Evolutionary conservation across 176 grass and related monocot species (phyloP).

Genomic region (Microstegium vimineum): DNA sequence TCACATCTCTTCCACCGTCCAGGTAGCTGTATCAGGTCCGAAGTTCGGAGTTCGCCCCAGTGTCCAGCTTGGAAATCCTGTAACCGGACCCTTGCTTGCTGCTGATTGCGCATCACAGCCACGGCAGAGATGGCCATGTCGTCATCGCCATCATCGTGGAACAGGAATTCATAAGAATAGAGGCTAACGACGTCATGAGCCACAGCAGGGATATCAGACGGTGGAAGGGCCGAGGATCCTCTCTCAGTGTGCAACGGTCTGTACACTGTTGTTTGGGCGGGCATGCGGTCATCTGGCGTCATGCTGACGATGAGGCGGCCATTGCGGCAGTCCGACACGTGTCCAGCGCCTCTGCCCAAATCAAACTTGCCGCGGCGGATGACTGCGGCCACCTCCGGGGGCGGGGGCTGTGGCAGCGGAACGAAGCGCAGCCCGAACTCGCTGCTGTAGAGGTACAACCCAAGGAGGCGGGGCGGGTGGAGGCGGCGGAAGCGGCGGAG

Average conservation of each 20-base stretch:
- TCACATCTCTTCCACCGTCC: neutral
- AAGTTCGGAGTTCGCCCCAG: neutral
- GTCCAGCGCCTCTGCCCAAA: neutral
- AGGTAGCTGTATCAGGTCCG: neutral
- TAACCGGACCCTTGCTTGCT: neutral
- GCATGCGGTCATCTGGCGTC: no score
- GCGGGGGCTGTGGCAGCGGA: neutral
- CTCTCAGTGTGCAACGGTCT: neutral
- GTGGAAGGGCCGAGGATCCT: neutral
- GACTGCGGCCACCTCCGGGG: neutral
- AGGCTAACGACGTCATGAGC: neutral
- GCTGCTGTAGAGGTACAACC: neutral
- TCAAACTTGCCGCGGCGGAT: neutral
- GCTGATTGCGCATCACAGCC: neutral
- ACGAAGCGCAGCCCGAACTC: neutral
- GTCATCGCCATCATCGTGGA: neutral
- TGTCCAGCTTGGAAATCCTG: neutral
- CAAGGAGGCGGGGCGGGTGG: constrained; percentile 16
- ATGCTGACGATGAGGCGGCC: neutral
- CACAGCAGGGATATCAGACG: neutral
- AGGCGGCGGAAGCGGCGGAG: neutral
- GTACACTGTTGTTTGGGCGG: neutral
- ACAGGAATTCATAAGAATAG: neutral
- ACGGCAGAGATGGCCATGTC: neutral
- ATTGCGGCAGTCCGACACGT: neutral